Base-by-base conservation (phyloP, 192 early-diverging fungal genomes). In the Polychytrium aggregatum region DNA sequence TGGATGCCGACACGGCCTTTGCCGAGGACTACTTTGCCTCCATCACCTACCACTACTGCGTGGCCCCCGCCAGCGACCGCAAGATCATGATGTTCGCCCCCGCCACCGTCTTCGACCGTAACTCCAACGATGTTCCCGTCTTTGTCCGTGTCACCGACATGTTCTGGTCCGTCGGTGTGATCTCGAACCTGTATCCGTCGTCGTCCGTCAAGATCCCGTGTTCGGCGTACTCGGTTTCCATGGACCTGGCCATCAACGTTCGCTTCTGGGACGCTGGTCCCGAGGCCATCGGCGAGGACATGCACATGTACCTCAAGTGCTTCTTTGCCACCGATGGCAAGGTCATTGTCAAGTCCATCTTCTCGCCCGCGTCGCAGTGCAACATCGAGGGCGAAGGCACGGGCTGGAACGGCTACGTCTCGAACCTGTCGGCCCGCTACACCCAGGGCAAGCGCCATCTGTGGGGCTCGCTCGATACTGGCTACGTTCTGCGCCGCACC, bases 291-390 rank as follows among this genome's bases (percentile, higher is more conserved):
- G 85, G 83, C 21, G 85, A 87, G 57, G 85, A 87, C 67, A 65
- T 87, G 68, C 85, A 87, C 60, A 87, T 85, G 82, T 82, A 78
- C 72, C 62, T 86, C 25, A 84, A 84, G 62, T 83, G 81, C 55
- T 84, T 83, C 59, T 84, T 85, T 60, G 68, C 71, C 46, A 85
- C 84, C 11, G 56, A 67, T 27, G 84, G 84, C 9, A 47, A 67
- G 8, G 75, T 81, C 18, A 78, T 81, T 45, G 70, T 74, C 44
- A 73, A 71, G 44, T 65, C 78, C n/a, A 82, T 86, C 54, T 84
- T 67, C 55, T 82, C 81, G 3, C 82, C 84, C 9, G 78, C 73
- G 52, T 85, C 64, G 28, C 77, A 52, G 22, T 71, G 68, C 56
- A 76, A 76, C 59, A 62, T 76, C 37, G 68, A 76, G 56, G 63